These are phyloP conservation scores for Aspergillus hortae DNA, from an alignment of 2,329 filamentous ascomycete species.

Conservation along the genomic window DNA sequence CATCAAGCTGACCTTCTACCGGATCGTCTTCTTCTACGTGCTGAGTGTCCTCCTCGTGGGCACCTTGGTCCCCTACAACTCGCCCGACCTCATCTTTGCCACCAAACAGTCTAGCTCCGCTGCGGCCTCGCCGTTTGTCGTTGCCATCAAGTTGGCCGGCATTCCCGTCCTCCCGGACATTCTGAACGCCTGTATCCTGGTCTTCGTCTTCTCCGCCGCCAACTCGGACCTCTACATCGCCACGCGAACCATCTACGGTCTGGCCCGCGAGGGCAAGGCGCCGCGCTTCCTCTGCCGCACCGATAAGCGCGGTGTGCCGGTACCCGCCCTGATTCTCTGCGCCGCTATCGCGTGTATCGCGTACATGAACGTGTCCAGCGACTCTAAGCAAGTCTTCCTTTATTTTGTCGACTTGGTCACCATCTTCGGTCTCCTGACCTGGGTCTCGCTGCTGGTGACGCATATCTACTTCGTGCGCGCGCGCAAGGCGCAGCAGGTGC, in stretches of 20 bases:
- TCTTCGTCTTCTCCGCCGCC: constrained; percentile 73
- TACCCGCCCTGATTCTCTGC: constrained; percentile 61
- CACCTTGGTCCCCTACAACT: constrained; percentile 73
- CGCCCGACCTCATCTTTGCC: too few relatives aligned
- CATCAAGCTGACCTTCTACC: constrained; percentile 77
- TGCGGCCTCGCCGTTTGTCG: constrained; percentile 70
- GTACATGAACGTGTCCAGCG: constrained; percentile 62
- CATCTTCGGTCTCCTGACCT: constrained; percentile 64
- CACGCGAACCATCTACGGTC: constrained; percentile 68
- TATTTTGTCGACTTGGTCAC: constrained; percentile 68
- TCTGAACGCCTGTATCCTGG: constrained; percentile 68
- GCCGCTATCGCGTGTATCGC: constrained; percentile 63
- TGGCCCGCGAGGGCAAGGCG: constrained; percentile 68
- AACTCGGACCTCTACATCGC: constrained; percentile 78
- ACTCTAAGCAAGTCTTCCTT: constrained; percentile 56
- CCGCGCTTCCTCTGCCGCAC: constrained; percentile 69
- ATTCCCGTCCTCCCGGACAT: constrained; percentile 63
- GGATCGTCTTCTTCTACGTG: constrained; percentile 77
- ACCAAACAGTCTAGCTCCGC: constrained; percentile 48
- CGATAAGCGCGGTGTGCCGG: constrained; percentile 67
- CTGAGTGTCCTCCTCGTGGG: constrained; percentile 70
- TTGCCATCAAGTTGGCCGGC: constrained; percentile 63
- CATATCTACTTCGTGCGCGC: constrained; percentile 66
- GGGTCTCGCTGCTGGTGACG: constrained; percentile 65
- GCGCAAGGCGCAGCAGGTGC: constrained; percentile 58